These are phyloP conservation scores for Aegilops longissima DNA, from an alignment of 176 grass and related monocot species.

Conservation along the genomic window DNA sequence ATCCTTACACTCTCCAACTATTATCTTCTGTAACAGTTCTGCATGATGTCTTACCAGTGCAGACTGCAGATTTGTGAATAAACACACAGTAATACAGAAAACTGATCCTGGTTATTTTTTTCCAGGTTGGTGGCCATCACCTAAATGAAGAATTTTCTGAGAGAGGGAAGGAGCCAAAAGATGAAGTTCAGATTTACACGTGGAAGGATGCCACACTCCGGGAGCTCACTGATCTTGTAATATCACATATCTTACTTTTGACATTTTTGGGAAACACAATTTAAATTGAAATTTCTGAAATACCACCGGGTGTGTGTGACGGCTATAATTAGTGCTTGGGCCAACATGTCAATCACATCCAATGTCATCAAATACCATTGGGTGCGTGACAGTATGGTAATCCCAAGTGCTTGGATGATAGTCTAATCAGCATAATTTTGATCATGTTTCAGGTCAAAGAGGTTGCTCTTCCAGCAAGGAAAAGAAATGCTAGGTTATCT, in stretches of 20 bases:
- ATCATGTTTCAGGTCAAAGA: conserved; percentile 81
- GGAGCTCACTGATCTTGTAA: conserved; percentile 95
- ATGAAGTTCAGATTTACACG: conserved; percentile 98
- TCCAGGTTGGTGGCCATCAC: conserved; percentile 76
- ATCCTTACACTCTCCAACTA: neutral
- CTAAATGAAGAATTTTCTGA: conserved; percentile 83
- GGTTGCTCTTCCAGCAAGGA: conserved; percentile 92
- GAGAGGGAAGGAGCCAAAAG: conserved; percentile 97
- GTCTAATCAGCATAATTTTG: conserved; percentile 11
- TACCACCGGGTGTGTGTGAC: neutral
- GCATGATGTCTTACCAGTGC: neutral
- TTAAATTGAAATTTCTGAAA: neutral
- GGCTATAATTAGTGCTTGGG: neutral
- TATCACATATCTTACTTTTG: neutral
- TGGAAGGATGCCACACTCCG: conserved; percentile 95
- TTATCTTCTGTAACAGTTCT: conserved; percentile 17
- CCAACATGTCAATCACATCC: neutral
- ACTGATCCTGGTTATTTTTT: conserved; percentile 4
- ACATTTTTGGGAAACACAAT: neutral
- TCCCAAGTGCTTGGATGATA: neutral
- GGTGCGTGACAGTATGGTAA: no score
- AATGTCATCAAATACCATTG: neutral
- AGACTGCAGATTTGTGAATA: neutral
- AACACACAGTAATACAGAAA: neutral
- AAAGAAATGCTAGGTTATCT: conserved; percentile 82